Base-by-base conservation (phyloP, 179 eudicot species). In the Corrigiola litoralis region DNA sequence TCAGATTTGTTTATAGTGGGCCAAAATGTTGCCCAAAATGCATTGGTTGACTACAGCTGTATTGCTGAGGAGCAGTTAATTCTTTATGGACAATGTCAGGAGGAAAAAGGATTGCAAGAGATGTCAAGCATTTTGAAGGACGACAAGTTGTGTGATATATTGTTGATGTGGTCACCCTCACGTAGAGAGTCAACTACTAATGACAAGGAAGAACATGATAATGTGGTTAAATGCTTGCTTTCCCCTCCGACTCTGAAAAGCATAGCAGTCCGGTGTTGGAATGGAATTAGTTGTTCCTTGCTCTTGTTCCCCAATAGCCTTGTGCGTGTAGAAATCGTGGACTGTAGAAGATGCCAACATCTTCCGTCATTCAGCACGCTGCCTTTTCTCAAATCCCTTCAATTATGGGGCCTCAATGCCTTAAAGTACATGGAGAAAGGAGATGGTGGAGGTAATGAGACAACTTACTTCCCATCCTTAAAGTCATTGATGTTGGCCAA, bases 1-100 rank as follows among this genome's bases (percentile, higher is more conserved):
- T 24, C 68, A 67, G 55, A 50, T 61, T 25, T 16, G 4, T 73
- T 52, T 16, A 44, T 61, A 13, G 77, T 73, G 23, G 58, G 75
- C 3, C 4, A 63, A 25, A 33, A 46, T 41, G 37, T 44, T 9
- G 56, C 50, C 3, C 13, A 63, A 34, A 58, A 46, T 5, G 58
- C 16, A 4, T 24, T 71, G 16, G 5, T 13, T 8, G 4, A n/a
- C 18, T 14, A 63, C 44, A 37, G 18, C 12, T 5, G 13, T 46
- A 54, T 71, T 20, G 4, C 3, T 11, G 69, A 58, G 9, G 16
- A 27, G 6, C 42, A 63, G 33, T 44, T 2, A 5, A 40, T 61
- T 4, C 17, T 11, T 21, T 61, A 27, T 31, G 4, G 13, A 1
- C 21, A 1, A 21, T 16, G 16, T 13, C 42, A 24, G 49, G 18